Base-by-base conservation (phyloP, 2,329 filamentous ascomycete species). In the Cercospora janseana region DNA sequence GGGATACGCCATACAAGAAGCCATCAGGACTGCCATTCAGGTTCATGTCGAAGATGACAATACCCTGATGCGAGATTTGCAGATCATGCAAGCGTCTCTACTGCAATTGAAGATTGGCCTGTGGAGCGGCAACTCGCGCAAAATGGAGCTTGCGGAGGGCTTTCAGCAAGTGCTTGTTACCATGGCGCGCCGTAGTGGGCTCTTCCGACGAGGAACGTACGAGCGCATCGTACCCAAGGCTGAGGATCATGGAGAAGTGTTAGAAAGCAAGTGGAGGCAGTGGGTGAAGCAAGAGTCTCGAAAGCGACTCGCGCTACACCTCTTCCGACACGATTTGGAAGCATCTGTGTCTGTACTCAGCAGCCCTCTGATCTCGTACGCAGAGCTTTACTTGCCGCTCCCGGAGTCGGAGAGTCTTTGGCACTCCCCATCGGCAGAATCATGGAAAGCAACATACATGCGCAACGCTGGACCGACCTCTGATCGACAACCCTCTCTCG, bases 281-380 rank as follows among this genome's bases (percentile, higher is more conserved):
- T 88, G 85, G 85, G 75, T 79, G 10, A 73, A 80, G 38, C 72
- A 79, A 52, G 85, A 88, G 61, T 82, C 80, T 3, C 86, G 80
- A 70, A 86, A 87, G 63, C 77, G 83, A 70, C 77, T 89, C 2
- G 79, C 80, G 3, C 82, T 85, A 52, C 81, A 85, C 61, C 70
- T 80, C 10, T 85, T 85, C 57, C 67, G 84, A 4, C 77, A 83
- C 49, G 85, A 88, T 60, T 75, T 82, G 0, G 82, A 87, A 53
- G 75, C 79, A 3, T 86, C 85, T 2, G 84, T 88, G 71, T 80
- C 81, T 1, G 74, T 85, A 3, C 72, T 86, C 46, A 81, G 79
- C 16, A 83, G 79, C 51, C 82, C 83, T 0, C 70, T 81, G 15
- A 80, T 88, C 56, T 85, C 84, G 0, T 88, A 87, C 60, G 76